Percentiles rank a stretch among this genome's conserved stretches.
Conservation (phyloP, 78 protist genomes). For the Speleostelium caveatum region DNA sequence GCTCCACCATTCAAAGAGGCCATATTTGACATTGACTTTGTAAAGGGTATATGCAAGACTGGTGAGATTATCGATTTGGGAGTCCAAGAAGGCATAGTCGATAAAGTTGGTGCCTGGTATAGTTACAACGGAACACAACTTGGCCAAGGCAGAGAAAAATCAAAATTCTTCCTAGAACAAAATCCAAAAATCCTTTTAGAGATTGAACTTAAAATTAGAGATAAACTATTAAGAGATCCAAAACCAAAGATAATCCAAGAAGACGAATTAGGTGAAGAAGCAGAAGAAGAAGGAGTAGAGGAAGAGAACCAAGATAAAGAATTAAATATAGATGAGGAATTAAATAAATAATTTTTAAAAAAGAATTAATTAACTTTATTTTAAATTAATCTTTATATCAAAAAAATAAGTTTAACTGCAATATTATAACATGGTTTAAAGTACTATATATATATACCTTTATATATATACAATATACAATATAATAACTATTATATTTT, state of each 20-base stretch:
- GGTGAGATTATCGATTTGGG: conserved; percentile 83
- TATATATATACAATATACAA: too few species aligned
- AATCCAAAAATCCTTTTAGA: conserved; percentile 37
- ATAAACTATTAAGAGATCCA: neutral
- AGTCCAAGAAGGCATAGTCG: conserved; percentile 56
- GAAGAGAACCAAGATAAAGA: neutral
- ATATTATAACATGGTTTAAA: too few species aligned
- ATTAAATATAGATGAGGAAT: neutral
- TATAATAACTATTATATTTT: too few species aligned
- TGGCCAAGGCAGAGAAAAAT: conserved; percentile 83
- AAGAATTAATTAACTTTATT: too few species aligned
- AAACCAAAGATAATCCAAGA: neutral
- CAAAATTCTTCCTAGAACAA: conserved; percentile 59
- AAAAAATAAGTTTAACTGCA: too few species aligned
- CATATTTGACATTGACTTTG: conserved; percentile 82
- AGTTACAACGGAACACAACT: conserved; percentile 39
- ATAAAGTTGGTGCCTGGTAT: conserved; percentile 83
- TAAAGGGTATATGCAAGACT: conserved; percentile 65
- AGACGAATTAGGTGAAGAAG: neutral
- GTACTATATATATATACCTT: too few species aligned
- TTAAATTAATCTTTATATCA: too few species aligned
- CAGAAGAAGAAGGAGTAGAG: neutral
- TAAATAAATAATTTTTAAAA: too few species aligned
- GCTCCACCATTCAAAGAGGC: conserved; percentile 88
- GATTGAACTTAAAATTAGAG: conserved; percentile 62